Evolutionary conservation across 352 stramenopile species (phyloP).

Genomic region (Phytopythium oedochilum): DNA sequence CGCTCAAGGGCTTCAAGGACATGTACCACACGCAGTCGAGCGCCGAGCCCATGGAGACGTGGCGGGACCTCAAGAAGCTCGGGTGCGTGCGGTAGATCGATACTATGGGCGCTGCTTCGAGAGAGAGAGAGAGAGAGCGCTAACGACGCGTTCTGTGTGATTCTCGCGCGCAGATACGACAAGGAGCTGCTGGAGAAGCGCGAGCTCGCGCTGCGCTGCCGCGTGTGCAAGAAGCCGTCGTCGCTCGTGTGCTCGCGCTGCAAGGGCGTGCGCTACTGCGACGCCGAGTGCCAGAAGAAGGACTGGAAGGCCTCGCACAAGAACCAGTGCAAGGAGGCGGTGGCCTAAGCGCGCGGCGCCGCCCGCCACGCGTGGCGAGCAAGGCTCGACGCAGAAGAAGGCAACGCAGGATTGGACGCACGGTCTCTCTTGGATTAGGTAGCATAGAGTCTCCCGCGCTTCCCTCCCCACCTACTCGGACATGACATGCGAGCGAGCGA

Average conservation of each 20-base stretch:
- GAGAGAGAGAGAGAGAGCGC: background rate
- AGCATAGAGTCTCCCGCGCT: conserved; percentile 4
- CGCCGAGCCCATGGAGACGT: conserved; percentile 85
- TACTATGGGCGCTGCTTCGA: background rate
- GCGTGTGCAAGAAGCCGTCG: conserved; percentile 72
- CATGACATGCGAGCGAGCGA: background rate
- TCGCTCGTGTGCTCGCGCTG: conserved; percentile 84
- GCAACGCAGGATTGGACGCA: conserved; percentile 1
- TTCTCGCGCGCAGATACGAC: conserved; percentile 36
- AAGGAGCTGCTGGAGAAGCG: conserved; percentile 73
- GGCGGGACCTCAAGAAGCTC: conserved; percentile 88
- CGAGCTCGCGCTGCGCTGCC: conserved; percentile 67
- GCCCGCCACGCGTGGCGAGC: too few species aligned
- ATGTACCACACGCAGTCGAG: conserved; percentile 91
- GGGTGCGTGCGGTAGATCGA: conserved; percentile 38
- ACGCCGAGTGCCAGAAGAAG: conserved; percentile 84
- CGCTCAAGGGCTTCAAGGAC: conserved; percentile 87
- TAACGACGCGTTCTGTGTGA: background rate
- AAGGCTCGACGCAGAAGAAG: background rate
- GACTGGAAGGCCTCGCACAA: conserved; percentile 87
- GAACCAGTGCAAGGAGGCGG: conserved; percentile 73
- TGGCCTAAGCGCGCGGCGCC: conserved; percentile 16
- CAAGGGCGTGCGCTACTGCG: conserved; percentile 85
- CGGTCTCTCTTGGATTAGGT: conserved; percentile 4
- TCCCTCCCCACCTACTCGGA: background rate